Base-by-base conservation (phyloP, 2,329 filamentous ascomycete genomes). In the Phaeosphaeriaceae sp. region DNA sequence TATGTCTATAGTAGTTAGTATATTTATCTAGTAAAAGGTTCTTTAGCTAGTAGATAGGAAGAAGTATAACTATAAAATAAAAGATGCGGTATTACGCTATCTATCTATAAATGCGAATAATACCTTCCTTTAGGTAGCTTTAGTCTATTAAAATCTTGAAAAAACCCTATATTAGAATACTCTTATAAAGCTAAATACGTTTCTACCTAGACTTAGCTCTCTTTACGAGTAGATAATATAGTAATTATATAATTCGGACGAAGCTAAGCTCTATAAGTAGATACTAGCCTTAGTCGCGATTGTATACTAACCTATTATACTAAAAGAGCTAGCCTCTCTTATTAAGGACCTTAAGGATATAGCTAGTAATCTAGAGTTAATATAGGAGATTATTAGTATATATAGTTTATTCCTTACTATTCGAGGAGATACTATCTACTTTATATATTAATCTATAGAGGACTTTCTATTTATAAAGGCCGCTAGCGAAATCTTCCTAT, bases 371-470 rank as follows among this genome's bases (percentile, higher is more conserved):
- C 9, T 17, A 17, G 15, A 39, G 17, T 4, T n/a, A n/a, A n/a
- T 46, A 12, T 28, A 21, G 39, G 44, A 43, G 40, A 41, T 50
- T 17, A 43, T 52, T 15, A 26, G 6, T 13, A 35, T 28, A 2
- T 79, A 73, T 50, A 72, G 74, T 18, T 79, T 72, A 6, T 76
- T 79, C 42, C 55, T 79, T 0, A 74, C 63, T 2, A 13, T 43
- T 4, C 75, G 28, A 61, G 60, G 28, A 42, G 72, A 30, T 13
- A 23, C 9, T 15, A 28, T 48, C 13, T 48, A 36, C 28, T 30
- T 47, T 28, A 21, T 47, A 5, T 29, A 56, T 26, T 71, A 76
- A 47, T 79, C 76, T 2, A 77, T 74, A 0, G 77, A 77, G 51
- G 76, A 79, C 13, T 76, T 65, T 52, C 46, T 80, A 1, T 21